Evolutionary conservation across 2,329 filamentous ascomycete species (phyloP).

Genomic region (Arthrocladium fulminans): DNA sequence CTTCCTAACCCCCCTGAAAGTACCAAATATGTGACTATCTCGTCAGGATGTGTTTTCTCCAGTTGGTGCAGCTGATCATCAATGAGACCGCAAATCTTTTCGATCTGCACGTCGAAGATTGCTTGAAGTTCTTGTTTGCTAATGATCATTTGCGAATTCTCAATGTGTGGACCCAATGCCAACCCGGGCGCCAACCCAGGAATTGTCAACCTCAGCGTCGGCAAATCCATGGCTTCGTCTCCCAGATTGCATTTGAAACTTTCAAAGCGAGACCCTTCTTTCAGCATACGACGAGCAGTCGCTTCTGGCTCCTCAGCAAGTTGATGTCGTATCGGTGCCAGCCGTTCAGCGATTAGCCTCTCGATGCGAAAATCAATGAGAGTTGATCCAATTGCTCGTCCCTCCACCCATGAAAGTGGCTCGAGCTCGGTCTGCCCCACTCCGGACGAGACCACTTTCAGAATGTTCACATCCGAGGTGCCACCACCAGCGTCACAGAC

Average conservation of each 20-base stretch:
- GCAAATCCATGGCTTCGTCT: constrained; percentile 10
- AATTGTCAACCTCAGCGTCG: constrained; percentile 14
- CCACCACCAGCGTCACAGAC: constrained; percentile 42
- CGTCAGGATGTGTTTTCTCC: constrained; percentile 10
- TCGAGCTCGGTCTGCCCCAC: constrained; percentile 9
- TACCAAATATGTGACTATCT: constrained; percentile 15
- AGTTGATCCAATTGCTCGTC: constrained; percentile 23
- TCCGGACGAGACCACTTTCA: constrained; percentile 14
- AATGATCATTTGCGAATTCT: constrained; percentile 17
- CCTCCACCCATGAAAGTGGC: constrained; percentile 8
- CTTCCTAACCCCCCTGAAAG: constrained; percentile 20
- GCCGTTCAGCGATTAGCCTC: constrained; percentile 11
- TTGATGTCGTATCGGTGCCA: constrained; percentile 8
- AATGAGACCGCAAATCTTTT: constrained; percentile 4
- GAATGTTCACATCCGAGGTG: constrained; percentile 26
- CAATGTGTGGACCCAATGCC: constrained; percentile 11
- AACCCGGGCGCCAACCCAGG: constrained; percentile 12
- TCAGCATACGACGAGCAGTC: constrained; percentile 13
- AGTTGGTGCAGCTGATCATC: constrained; percentile 15
- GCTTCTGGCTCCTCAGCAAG: constrained; percentile 9
- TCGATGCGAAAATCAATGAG: constrained; percentile 18
- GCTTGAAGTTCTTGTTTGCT: constrained; percentile 12
- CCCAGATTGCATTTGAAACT: constrained; percentile 21
- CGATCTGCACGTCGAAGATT: constrained; percentile 17
- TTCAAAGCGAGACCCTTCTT: constrained; percentile 16